Evolutionary conservation across 2,329 filamentous ascomycete genomes (phyloP), one percentile per base, ranked within the genome.

Genomic region (Xylariaceae sp.): DNA sequence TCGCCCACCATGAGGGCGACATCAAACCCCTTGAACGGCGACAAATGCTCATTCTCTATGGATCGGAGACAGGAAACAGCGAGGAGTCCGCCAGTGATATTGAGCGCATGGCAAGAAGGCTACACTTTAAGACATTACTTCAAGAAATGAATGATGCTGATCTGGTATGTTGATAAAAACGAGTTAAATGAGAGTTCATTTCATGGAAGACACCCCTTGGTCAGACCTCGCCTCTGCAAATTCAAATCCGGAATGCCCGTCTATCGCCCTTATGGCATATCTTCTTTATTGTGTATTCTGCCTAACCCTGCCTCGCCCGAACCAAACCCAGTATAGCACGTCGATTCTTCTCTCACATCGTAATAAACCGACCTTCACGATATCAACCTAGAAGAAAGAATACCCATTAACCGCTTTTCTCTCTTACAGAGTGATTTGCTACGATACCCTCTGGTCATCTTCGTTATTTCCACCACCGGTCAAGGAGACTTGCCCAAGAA

Each of bases 401-500:
- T 39, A 12, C 3, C 29, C 7, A 47, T 39, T 58, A 39, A 56
- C 40, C 37, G 27, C 5, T 9, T 9, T 43, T 44, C 30, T 40
- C 5, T 54, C 6, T 48, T 54, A 27, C 55, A 83, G 83, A 78
- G 73, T 58, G 69, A 74, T 29, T 71, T 86, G 29, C 64, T 80
- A 7, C 73, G 74, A 52, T 74, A 77, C 54, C 72, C 72, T 1
- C 71, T 92, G 26, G 81, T 90, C 30, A 76, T 97, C 49, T 88
- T 99, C 65, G 84, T 90, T 57, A 76, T 95, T 26, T 95, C 94
- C 4, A 99, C 94, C 0, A 96, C 94, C 0, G 94, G 94, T 4
- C 92, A 99, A 72, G 94, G 94, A 4, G 91, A 97, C 61, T 80
- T 97, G 68, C 94, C 94, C 2, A 82, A 83, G 53, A 97, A 97